Evolutionary conservation across 169 alveolate species (phyloP).

Genomic region (Condylostoma magnum): DNA sequence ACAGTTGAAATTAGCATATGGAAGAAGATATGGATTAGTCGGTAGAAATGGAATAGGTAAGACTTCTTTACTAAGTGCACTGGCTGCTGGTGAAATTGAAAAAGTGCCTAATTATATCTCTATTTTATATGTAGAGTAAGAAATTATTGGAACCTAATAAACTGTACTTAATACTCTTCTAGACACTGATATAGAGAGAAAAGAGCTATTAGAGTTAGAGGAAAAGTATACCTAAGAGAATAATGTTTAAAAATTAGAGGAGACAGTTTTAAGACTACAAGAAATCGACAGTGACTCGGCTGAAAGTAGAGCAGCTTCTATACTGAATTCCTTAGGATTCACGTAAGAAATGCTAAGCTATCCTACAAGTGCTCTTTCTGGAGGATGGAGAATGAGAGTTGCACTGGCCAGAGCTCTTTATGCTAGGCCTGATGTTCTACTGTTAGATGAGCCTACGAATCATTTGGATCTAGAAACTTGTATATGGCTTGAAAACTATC

Average conservation of each 20-base stretch:
- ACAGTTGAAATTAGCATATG: conserved; percentile 83
- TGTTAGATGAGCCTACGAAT: conserved; percentile 94
- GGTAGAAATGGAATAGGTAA: conserved; percentile 98
- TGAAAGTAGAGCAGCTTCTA: conserved; percentile 89
- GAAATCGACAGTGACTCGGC: conserved; percentile 91
- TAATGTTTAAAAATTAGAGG: conserved; percentile 53
- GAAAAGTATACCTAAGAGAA: conserved; percentile 70
- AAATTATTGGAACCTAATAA: conserved; percentile 76
- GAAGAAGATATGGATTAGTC: conserved; percentile 93
- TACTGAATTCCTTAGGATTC: conserved; percentile 93
- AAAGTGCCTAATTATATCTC: conserved; percentile 89
- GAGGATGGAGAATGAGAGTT: conserved; percentile 91
- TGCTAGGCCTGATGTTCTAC: conserved; percentile 90
- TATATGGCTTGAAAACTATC: conserved; percentile 94
- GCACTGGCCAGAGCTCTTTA: conserved; percentile 91
- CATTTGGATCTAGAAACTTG: conserved; percentile 94
- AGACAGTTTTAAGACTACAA: conserved; percentile 83
- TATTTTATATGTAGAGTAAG: conserved; percentile 96
- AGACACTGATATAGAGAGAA: conserved; percentile 93
- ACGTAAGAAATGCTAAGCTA: conserved; percentile 77
- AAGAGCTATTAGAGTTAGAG: conserved; percentile 81
- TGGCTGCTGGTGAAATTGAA: conserved; percentile 93
- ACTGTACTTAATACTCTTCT: conserved; percentile 91
- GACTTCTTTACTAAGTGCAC: conserved; percentile 92
- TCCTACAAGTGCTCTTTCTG: conserved; percentile 87